Evolutionary conservation across 345 rosid genomes (phyloP).

Genomic region (Rhodamnia argentea): DNA sequence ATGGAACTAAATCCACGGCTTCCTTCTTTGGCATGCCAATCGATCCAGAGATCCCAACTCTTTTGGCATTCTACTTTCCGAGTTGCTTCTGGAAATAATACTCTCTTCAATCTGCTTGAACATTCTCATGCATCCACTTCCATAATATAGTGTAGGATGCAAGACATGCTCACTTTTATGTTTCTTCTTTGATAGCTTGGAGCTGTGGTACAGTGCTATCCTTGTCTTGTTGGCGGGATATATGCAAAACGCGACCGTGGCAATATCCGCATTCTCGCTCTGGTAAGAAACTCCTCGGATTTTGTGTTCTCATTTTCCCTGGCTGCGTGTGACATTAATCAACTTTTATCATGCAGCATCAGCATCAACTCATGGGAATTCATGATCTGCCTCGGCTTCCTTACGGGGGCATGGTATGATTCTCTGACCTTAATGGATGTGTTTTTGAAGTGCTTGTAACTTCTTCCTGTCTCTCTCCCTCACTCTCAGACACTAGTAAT

Average conservation of each 20-base stretch:
- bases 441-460: neutral
- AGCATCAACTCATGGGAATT: slow-evolving; percentile 40
- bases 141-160: neutral
- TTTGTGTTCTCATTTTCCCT: neutral
- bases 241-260: slow-evolving; percentile 30
- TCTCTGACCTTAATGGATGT: slow-evolving; percentile 3
- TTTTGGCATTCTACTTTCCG: neutral
- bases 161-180: neutral
- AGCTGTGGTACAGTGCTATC: slow-evolving; percentile 50
- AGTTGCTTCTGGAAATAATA: neutral
- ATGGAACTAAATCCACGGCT: neutral
- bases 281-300: slow-evolving; percentile 20
- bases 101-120: neutral
- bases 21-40: neutral
- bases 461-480: neutral
- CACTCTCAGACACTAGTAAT: neutral
- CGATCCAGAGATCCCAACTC: neutral
- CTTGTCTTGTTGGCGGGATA: slow-evolving; percentile 47
- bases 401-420: slow-evolving; percentile 24
- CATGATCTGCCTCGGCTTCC: slow-evolving; percentile 50
- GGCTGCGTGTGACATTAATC: neutral
- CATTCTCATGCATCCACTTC: neutral
- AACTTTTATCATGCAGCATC: slow-evolving; percentile 7
- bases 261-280: slow-evolving; percentile 51
- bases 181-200: slow-evolving; percentile 24